These are phyloP conservation scores for Chlamydomonas incerta DNA, from an alignment of 139 green algal genomes.

Conservation along the genomic window DNA sequence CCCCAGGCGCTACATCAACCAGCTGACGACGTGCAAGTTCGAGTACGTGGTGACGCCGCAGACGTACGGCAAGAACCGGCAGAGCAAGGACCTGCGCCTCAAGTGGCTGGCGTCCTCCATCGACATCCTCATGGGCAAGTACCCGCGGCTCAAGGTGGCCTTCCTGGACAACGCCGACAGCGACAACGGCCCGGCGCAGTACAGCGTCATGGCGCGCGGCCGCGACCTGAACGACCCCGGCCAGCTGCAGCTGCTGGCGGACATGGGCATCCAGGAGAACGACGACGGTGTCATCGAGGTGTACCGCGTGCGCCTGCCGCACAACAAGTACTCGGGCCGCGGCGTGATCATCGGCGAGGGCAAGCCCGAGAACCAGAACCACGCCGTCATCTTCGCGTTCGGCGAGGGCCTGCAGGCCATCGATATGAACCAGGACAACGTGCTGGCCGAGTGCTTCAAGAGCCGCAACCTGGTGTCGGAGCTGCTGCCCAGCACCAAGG, in stretches of 20 bases:
- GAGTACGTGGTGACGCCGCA: constrained; percentile 61
- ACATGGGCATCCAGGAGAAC: constrained; percentile 45
- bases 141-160: constrained; percentile 50
- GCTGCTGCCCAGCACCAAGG: constrained; percentile 50
- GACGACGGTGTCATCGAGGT: constrained; percentile 30
- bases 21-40: constrained; percentile 50
- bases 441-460: constrained; percentile 88
- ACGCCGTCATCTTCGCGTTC: constrained; percentile 86
- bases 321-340: constrained; percentile 57
- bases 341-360: constrained; percentile 86
- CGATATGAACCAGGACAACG: constrained; percentile 83
- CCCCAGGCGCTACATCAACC: constrained; percentile 41
- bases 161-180: constrained; percentile 55
- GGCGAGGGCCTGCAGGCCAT: constrained; percentile 62
- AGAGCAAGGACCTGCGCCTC: constrained; percentile 52
- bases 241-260: constrained; percentile 32
- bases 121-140: constrained; percentile 62
- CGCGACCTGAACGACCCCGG: constrained; percentile 42
- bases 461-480: constrained; percentile 66
- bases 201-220: constrained; percentile 48
- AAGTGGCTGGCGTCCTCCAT: constrained; percentile 59
- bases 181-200: constrained; percentile 47
- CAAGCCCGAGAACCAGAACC: constrained; percentile 95
- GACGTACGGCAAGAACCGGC: constrained; percentile 56
- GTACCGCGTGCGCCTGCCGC: constrained; percentile 53